Evolutionary conservation across 768 basidiomycete genomes (phyloP).

Genomic region (Phylloporus sp.): DNA sequence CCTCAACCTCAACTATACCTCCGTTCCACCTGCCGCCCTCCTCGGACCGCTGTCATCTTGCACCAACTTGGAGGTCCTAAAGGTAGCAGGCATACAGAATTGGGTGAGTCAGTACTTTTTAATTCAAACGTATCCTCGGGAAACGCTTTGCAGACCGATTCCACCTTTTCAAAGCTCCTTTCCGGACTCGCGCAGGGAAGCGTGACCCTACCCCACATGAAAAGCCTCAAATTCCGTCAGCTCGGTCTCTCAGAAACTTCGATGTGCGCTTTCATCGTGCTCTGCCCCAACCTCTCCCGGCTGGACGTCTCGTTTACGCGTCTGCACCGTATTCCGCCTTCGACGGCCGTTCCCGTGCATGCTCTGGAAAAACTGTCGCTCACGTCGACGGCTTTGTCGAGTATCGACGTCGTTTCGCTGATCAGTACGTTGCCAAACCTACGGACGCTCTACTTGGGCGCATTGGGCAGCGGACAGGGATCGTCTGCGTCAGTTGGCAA

Average conservation of each 20-base stretch:
- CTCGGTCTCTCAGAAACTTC: constrained; percentile 47
- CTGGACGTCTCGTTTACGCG: constrained; percentile 65
- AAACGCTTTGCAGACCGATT: constrained; percentile 46
- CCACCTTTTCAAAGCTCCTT: constrained; percentile 45
- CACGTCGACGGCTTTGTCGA: constrained; percentile 47
- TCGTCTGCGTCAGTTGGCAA: constrained; percentile 42
- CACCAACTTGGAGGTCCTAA: constrained; percentile 46
- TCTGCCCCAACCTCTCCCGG: constrained; percentile 47
- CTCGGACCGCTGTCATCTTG: constrained; percentile 37
- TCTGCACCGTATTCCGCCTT: constrained; percentile 36
- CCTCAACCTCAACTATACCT: constrained; percentile 60
- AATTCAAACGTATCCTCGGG: neutral
- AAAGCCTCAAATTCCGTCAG: constrained; percentile 55
- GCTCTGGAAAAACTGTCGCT: constrained; percentile 58
- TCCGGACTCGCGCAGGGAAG: constrained; percentile 14
- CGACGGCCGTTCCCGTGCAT: neutral
- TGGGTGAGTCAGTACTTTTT: constrained; percentile 49
- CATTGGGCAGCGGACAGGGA: constrained; percentile 47
- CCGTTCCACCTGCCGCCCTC: constrained; percentile 45
- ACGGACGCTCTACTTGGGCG: constrained; percentile 50
- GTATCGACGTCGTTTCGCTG: constrained; percentile 37
- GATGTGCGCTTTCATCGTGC: constrained; percentile 36
- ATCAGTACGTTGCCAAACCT: constrained; percentile 39
- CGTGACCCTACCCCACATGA: constrained; percentile 38
- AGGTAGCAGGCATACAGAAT: constrained; percentile 56